These are phyloP conservation scores for Pyrenochaeta sp. DNA, from an alignment of 2,329 filamentous ascomycete genomes.

Conservation along the genomic window DNA sequence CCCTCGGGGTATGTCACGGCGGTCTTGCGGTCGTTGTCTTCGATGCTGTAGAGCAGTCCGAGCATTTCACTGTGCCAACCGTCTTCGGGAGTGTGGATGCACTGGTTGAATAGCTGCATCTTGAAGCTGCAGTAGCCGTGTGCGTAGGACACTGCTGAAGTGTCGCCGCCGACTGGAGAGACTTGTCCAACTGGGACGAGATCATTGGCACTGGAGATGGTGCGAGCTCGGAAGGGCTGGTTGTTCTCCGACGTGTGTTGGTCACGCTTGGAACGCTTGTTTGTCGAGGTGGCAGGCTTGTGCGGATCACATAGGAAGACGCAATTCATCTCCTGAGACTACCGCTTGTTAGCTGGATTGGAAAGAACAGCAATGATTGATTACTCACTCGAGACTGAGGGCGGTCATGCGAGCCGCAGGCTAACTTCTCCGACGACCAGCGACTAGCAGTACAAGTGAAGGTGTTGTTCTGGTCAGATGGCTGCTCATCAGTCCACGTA, in stretches of 20 bases:
- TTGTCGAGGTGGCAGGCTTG: not conserved
- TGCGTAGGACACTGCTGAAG: not conserved
- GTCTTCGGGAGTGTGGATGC: conserved; percentile 6
- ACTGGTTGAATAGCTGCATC: conserved; percentile 10
- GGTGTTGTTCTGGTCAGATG: not conserved
- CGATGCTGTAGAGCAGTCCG: conserved; percentile 3
- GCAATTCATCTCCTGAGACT: not conserved
- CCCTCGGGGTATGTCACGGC: conserved; percentile 1
- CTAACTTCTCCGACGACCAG: not conserved
- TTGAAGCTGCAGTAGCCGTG: conserved; percentile 6
- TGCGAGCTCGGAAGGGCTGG: not conserved
- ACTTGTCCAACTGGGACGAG: not conserved
- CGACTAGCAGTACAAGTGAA: not conserved
- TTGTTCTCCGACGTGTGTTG: not conserved
- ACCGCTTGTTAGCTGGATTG: not conserved
- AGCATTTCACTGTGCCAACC: conserved; percentile 10
- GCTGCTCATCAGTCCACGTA: not conserved
- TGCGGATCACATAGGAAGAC: not conserved
- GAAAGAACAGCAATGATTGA: not conserved
- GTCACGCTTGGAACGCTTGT: not conserved
- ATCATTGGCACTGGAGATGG: not conserved
- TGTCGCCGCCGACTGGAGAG: not conserved
- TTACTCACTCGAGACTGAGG: not conserved
- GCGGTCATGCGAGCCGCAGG: not conserved
- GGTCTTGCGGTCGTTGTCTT: conserved; percentile 7